Base-by-base conservation (phyloP, 179 eudicot species). In the Dionaea muscipula region DNA sequence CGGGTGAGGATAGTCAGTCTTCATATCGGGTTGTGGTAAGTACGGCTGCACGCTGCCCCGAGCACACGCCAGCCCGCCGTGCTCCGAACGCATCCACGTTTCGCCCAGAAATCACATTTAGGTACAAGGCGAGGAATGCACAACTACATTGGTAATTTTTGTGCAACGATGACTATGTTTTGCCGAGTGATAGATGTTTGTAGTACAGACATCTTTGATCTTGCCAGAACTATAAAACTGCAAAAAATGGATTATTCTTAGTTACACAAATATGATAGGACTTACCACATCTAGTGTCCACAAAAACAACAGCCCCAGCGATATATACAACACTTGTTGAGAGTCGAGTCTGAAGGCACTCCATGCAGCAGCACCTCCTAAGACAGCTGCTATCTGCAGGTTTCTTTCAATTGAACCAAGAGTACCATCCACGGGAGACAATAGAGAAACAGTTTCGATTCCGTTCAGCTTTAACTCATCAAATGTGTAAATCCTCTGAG, bases 391-490 rank as follows among this genome's bases (percentile, higher is more conserved):
- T 72, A 89, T 64, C 58, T 81, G 93, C 25, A 93, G 71, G 64
- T 75, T 79, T 65, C 95, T 75, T 65, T 88, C 89, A 15, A 88
- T 78, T 1, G 94, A 66, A 59, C 93, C 86, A 37, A 88, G 85
- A 26, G 96, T 93, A 11, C 80, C 59, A 68, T 93, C 99, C 50
- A 78, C 80, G 1, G 99, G 99, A 26, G 96, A 78, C 43, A 93
- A 76, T 27, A 93, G 80, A 39, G 86, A 76, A 2, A 71, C 67
- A n/a, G 96, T 64, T 55, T 88, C 85, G 9, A 88, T 93, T 23
- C 99, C 93, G 46, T 87, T 93, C 72, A 93, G 69, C 76, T 81
- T 84, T 40, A 93, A 66, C 56, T 93, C 99, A 73, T 88, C 96
- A 73, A 88, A 78, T 44, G 74, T 74, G 71, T 93, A 93, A 6